Percentiles rank a stretch among this genome's conserved stretches.
These are phyloP conservation scores for Mycena latifolia DNA, from an alignment of 768 basidiomycete species.

Conservation along the genomic window DNA sequence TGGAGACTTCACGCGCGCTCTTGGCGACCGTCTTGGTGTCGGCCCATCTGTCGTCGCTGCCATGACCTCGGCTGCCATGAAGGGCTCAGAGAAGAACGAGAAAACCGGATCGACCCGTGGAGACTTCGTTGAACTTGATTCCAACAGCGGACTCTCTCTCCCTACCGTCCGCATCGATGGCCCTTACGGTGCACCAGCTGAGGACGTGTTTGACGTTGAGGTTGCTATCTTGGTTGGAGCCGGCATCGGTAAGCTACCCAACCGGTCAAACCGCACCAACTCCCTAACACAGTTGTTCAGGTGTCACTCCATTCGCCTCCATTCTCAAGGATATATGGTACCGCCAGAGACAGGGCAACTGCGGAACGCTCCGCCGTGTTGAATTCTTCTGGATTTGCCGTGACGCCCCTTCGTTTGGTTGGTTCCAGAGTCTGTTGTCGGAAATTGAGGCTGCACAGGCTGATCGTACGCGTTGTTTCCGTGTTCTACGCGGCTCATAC, in stretches of 20 bases:
- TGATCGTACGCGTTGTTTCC: constrained; percentile 74
- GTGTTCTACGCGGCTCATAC: constrained; percentile 1
- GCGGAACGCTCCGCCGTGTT: constrained; percentile 87
- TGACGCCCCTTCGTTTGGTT: constrained; percentile 97
- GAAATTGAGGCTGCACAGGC: constrained; percentile 91
- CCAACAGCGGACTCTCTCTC: constrained; percentile 60
- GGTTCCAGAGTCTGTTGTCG: constrained; percentile 93
- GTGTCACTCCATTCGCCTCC: constrained; percentile 94
- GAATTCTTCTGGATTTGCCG: constrained; percentile 97
- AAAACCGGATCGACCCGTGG: constrained; percentile 67
- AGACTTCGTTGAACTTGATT: constrained; percentile 85
- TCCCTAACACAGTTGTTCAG: constrained; percentile 46
- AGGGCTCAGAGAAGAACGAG: constrained; percentile 76
- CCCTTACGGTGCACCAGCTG: constrained; percentile 93
- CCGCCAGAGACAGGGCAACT: constrained; percentile 80
- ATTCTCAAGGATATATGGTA: constrained; percentile 98
- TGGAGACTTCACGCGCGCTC: constrained; percentile 86
- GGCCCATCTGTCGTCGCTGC: constrained; percentile 81
- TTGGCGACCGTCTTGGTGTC: constrained; percentile 89
- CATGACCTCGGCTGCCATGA: constrained; percentile 85
- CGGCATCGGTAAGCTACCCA: constrained; percentile 79
- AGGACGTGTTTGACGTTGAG: constrained; percentile 88
- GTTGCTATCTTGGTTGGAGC: constrained; percentile 94
- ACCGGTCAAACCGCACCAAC: constrained; percentile 1
- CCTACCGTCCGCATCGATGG: constrained; percentile 87